These are phyloP conservation scores for Wickerhamiella domercqiae DNA, from an alignment of 805 yeast genomes.

Conservation along the genomic window DNA sequence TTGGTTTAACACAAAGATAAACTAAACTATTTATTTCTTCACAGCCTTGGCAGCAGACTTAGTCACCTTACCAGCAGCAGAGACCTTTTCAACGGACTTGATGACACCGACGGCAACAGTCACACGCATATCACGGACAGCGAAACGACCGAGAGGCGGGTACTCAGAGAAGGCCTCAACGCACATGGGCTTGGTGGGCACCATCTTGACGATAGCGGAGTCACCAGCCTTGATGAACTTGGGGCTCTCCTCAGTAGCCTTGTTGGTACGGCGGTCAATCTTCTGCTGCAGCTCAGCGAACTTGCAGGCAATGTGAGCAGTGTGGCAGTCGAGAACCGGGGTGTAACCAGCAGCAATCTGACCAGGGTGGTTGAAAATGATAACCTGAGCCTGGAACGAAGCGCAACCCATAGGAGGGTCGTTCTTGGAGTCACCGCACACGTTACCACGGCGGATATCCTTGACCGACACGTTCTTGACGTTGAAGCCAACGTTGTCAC, in stretches of 20 bases:
- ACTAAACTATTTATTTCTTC: constrained; percentile 62
- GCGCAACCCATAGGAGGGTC: constrained; percentile 72
- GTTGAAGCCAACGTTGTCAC: constrained; percentile 86
- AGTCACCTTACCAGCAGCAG: constrained; percentile 75
- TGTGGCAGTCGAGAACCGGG: constrained; percentile 86
- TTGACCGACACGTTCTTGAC: constrained; percentile 80
- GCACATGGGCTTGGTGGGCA: constrained; percentile 84
- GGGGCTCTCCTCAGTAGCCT: constrained; percentile 76
- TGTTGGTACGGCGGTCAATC: constrained; percentile 89
- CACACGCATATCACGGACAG: constrained; percentile 99
- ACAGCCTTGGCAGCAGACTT: constrained; percentile 83
- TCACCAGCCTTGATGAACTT: constrained; percentile 93
- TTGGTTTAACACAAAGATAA: too few species aligned
- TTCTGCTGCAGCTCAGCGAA: constrained; percentile 65
- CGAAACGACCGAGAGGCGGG: constrained; percentile 96
- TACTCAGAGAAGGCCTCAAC: constrained; percentile 88
- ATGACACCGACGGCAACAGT: constrained; percentile 99
- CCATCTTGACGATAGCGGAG: constrained; percentile 84
- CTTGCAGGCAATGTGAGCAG: constrained; percentile 85
- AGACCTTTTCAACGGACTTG: constrained; percentile 83
- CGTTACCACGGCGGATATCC: constrained; percentile 89
- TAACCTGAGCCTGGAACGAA: constrained; percentile 75
- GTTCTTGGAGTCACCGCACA: constrained; percentile 78
- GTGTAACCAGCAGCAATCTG: constrained; percentile 82
- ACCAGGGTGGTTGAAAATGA: constrained; percentile 84